These are phyloP conservation scores for Globisporangium perplexum DNA, from an alignment of 352 stramenopile genomes.

Conservation along the genomic window DNA sequence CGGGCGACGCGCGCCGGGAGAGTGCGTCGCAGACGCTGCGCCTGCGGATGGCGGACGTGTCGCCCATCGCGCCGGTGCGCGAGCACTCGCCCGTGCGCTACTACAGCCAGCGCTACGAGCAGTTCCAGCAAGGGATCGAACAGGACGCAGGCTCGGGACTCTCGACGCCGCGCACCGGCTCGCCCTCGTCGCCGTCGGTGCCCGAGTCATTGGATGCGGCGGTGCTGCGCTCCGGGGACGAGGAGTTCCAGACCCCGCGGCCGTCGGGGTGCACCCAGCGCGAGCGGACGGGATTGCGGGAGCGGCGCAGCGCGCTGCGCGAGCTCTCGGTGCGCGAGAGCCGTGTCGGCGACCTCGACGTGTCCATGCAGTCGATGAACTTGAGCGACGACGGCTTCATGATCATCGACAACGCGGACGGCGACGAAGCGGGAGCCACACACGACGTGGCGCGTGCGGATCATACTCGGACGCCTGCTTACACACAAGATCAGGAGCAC, in stretches of 20 bases:
- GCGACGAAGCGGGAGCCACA: background rate
- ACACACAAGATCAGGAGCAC: conserved; percentile 15
- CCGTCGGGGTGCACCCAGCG: background rate
- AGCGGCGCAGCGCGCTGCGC: conserved; percentile 1
- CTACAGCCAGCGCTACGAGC: background rate
- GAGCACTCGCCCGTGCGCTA: background rate
- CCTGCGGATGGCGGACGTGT: conserved; percentile 43
- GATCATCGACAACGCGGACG: conserved; percentile 5
- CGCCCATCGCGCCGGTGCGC: conserved; percentile 39
- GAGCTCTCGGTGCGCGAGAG: conserved; percentile 6
- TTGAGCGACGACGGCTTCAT: conserved; percentile 38
- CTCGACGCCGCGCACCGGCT: conserved; percentile 1
- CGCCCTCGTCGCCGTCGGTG: conserved; percentile 1
- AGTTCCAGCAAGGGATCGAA: background rate
- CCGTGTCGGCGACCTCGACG: conserved; percentile 32
- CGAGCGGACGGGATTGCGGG: background rate
- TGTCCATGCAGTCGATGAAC: conserved; percentile 71
- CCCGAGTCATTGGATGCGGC: conserved; percentile 1
- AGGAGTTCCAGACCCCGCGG: conserved; percentile 11
- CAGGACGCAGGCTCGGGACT: background rate
- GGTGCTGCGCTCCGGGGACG: conserved; percentile 3
- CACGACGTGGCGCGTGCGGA: background rate
- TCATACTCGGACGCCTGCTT: conserved; percentile 6
- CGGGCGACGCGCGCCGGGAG: conserved; percentile 6
- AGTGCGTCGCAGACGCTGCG: conserved; percentile 51